These are phyloP conservation scores for Eremochloa ophiuroides DNA, from an alignment of 176 grass and related monocot species.

Conservation along the genomic window DNA sequence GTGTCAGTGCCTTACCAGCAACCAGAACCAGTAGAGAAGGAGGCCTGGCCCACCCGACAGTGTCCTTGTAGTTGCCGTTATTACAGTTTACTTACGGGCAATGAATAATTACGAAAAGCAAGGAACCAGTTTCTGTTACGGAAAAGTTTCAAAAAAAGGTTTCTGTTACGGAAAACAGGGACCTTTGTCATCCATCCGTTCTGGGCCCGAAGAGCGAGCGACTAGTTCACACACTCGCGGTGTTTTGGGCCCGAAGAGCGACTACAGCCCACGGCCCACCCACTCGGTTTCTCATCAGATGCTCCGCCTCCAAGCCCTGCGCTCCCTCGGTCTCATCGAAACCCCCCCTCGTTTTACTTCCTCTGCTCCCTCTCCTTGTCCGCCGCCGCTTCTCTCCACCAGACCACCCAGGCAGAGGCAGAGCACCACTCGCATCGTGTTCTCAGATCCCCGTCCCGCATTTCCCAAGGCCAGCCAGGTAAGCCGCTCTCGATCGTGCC, in stretches of 20 bases:
- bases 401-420: neutral
- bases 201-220: no score
- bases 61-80: no score
- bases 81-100: no score
- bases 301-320: slow-evolving; percentile 24
- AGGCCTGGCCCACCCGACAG: neutral
- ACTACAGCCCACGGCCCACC: no score
- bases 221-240: no score
- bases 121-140: no score
- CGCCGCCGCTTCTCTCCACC: slow-evolving; percentile 9
- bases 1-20: neutral
- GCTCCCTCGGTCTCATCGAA: slow-evolving; percentile 46
- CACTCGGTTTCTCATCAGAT: slow-evolving; percentile 44
- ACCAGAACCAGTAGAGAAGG: neutral
- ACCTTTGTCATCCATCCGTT: no score
- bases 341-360: slow-evolving; percentile 23
- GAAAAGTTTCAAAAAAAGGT: no score
- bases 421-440: neutral
- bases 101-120: no score
- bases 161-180: no score
- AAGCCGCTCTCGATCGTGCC: neutral
- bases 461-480: slow-evolving; percentile 17
- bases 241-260: no score
- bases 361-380: neutral
- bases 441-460: slow-evolving; percentile 33